A percentile compares a stretch with the other conserved stretches of the same genome.
Evolutionary conservation across 148 eudicot genomes (phyloP).

Genomic region (Nepenthes gracilis): DNA sequence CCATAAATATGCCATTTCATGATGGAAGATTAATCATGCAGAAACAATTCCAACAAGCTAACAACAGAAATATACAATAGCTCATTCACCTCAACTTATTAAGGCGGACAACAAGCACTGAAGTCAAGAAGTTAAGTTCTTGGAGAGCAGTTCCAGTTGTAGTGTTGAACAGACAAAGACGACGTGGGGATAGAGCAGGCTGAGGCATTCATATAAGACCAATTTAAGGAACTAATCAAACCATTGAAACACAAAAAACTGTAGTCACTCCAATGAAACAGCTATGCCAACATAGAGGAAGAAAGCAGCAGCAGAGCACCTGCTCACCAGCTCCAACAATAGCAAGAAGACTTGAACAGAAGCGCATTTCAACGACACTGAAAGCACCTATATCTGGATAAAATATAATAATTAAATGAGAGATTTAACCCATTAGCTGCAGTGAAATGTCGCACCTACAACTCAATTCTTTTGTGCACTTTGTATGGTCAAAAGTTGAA

Average conservation of each 20-base stretch:
- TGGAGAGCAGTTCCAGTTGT: slow-evolving; percentile 52
- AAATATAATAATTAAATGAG: not conserved
- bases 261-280: not conserved
- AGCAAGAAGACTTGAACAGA: slow-evolving; percentile 72
- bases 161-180: slow-evolving; percentile 79
- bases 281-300: not conserved
- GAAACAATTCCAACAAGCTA: not conserved
- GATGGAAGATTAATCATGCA: not conserved
- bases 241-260: not conserved
- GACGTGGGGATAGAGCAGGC: slow-evolving; percentile 90
- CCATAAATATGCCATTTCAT: not conserved
- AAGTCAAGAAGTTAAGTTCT: slow-evolving; percentile 80
- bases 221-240: not conserved
- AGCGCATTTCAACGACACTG: slow-evolving; percentile 84
- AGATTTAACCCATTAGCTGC: not conserved
- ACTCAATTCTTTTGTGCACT: not conserved
- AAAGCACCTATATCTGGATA: slow-evolving; percentile 77
- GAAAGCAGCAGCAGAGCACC: slow-evolving; percentile 23
- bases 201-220: slow-evolving; percentile 21
- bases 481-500: no score
- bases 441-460: not conserved
- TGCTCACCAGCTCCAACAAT: slow-evolving; percentile 99
- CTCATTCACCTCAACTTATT: slow-evolving; percentile 59
- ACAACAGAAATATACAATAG: not conserved
- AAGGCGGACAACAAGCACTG: slow-evolving; percentile 67